phyloP scores from a whole-genome alignment of 371 early-diverging fungal species.

The Mortierella sp. region DNA sequence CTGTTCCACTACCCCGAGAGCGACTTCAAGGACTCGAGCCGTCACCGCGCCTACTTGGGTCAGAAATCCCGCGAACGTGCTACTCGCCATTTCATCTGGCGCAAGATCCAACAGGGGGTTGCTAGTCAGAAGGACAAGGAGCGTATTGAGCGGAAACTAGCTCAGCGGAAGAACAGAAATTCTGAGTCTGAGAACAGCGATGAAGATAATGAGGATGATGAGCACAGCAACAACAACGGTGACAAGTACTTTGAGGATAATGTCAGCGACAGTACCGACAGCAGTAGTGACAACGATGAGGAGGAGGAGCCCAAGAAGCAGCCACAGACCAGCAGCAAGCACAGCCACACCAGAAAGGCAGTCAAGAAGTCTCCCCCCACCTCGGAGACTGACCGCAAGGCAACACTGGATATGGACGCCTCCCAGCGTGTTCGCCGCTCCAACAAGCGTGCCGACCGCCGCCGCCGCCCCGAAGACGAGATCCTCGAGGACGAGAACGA shows the following conservation, averaged over 20 bases:
- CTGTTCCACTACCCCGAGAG: slow-evolving; percentile 30
- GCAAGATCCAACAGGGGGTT: slow-evolving; percentile 15
- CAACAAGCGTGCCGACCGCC: slow-evolving; percentile 41
- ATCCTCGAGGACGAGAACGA: slow-evolving; percentile 14
- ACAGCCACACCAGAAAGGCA: background rate
- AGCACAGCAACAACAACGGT: background rate
- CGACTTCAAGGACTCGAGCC: slow-evolving; percentile 29
- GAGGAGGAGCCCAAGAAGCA: background rate
- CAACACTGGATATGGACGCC: background rate
- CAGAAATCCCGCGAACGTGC: slow-evolving; percentile 25
- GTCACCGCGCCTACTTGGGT: slow-evolving; percentile 25
- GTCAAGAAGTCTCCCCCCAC: background rate
- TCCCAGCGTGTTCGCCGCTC: slow-evolving; percentile 13
- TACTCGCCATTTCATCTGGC: slow-evolving; percentile 18
- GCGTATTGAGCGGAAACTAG: slow-evolving; percentile 17
- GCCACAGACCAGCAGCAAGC: background rate
- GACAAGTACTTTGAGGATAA: background rate
- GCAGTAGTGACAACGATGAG: background rate
- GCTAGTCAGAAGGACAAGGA: slow-evolving; percentile 16
- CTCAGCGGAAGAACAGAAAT: slow-evolving; percentile 13
- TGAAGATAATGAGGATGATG: background rate
- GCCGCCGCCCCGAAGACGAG: slow-evolving; percentile 20
- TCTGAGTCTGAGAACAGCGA: background rate
- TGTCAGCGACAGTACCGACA: background rate
- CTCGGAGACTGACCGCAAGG: background rate